These are phyloP conservation scores for Apocynum venetum DNA, from an alignment of 257 asterid genomes.

Conservation along the genomic window DNA sequence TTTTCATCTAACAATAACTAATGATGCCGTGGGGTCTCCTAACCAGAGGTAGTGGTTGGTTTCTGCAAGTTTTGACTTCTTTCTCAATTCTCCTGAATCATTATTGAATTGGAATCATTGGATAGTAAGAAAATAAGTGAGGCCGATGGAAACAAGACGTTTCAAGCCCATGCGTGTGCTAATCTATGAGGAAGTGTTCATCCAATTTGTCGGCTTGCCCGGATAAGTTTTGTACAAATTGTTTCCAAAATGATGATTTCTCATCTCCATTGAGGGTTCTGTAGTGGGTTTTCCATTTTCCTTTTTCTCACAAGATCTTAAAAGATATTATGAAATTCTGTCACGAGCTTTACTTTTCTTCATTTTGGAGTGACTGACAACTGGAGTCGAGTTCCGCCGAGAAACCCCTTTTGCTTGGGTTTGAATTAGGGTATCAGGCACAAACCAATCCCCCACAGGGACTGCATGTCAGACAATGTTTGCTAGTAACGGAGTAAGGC, in stretches of 20 bases:
- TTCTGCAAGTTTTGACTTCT: conserved; percentile 32
- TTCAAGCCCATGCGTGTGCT: neutral
- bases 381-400: neutral
- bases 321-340: neutral
- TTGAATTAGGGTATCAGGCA: too few species aligned
- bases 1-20: conserved; percentile 31
- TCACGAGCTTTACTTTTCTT: neutral
- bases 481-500: too few species aligned
- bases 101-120: conserved; percentile 33
- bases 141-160: conserved; percentile 8
- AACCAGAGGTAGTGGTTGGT: conserved; percentile 17
- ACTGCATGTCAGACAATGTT: too few species aligned
- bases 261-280: too few species aligned
- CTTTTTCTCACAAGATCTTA: too few species aligned
- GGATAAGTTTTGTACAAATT: neutral
- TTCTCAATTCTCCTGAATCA: conserved; percentile 23
- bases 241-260: neutral
- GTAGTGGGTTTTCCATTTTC: neutral
- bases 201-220: neutral
- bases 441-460: too few species aligned
- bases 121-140: neutral
- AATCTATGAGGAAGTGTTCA: neutral
- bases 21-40: conserved; percentile 18
- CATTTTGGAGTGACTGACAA: neutral
- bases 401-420: neutral